phyloP scores from a whole-genome alignment of 495 filamentous ascomycete species.

The Hyaloscypha bicolor region DNA sequence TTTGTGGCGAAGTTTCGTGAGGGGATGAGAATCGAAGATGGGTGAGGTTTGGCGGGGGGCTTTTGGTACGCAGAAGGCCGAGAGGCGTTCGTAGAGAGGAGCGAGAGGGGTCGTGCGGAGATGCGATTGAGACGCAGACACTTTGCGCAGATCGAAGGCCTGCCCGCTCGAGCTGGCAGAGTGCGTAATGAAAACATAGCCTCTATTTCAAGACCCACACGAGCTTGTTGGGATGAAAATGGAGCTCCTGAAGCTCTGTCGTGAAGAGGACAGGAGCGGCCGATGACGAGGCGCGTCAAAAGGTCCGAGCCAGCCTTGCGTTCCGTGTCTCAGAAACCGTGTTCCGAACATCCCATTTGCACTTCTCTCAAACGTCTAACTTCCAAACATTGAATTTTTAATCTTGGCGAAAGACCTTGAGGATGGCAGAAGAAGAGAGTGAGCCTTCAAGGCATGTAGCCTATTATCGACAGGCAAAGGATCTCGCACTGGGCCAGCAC shows the following conservation, averaged over 20 bases:
- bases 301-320: background rate
- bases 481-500: slow-evolving; percentile 26
- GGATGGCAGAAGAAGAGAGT: slow-evolving; percentile 6
- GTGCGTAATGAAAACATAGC: slow-evolving; percentile 25
- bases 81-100: background rate
- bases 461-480: slow-evolving; percentile 19
- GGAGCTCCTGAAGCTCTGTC: background rate
- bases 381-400: background rate
- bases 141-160: slow-evolving; percentile 9
- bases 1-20: slow-evolving; percentile 19
- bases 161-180: slow-evolving; percentile 10
- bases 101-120: background rate
- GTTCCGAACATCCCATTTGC: background rate
- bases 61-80: background rate
- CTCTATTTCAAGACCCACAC: background rate
- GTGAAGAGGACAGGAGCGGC: background rate
- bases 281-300: background rate
- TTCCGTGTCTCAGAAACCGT: background rate
- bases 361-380: background rate
- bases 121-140: slow-evolving; percentile 17
- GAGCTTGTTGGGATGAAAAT: background rate
- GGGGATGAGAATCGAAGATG: background rate
- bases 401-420: background rate
- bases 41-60: background rate
- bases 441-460: slow-evolving; percentile 9